Evolutionary conservation across 1,284 basidiomycete genomes (phyloP), one percentile per base, ranked within the genome.

Genomic region (Leccinum cinnamomeum): DNA sequence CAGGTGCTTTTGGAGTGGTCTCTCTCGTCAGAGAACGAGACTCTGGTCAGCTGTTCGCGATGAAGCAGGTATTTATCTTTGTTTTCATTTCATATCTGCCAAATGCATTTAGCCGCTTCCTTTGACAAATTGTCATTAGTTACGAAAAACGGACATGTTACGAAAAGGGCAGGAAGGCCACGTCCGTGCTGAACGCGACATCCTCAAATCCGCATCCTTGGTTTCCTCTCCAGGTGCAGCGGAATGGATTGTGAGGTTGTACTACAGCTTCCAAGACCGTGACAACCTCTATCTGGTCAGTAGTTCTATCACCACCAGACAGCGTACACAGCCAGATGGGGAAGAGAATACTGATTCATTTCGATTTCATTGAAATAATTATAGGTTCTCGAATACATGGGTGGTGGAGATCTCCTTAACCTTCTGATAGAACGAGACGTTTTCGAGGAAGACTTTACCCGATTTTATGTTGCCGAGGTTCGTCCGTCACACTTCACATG

Each of bases 151-250:
- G 62, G 96, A 98, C 76, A 98, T 98, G 95, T 83, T 98, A 68
- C 89, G 93, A 56, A 97, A 97, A 79, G 95, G 94, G n/a, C 97
- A 98, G 78, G 96, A 98, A 80, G 96, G 95, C 3, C 95, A 96
- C 75, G 91, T 96, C 68, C 87, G 94, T 39, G 94, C 95, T 39
- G 94, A 97, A 74, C 85, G 94, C 71, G 94, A 97, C 70, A 81
- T 96, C 59, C 85, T 96, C 68, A 92, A 91, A 77, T 88, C 90
- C 41, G 94, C 89, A 46, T 87, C 90, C 35, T 77, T 91, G 69
- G 84, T 90, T 67, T 83, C 83, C 71, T 85, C 88, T 59, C 83
- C 87, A 62, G 83, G 83, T 64, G 84, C 86, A 53, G 87, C 89
- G 59, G 90, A 94, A 69, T 98, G 96, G 95, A 98, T 98, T 70